Base-by-base conservation (phyloP, 169 alveolate genomes). In the Cryptosporidium muris region DNA sequence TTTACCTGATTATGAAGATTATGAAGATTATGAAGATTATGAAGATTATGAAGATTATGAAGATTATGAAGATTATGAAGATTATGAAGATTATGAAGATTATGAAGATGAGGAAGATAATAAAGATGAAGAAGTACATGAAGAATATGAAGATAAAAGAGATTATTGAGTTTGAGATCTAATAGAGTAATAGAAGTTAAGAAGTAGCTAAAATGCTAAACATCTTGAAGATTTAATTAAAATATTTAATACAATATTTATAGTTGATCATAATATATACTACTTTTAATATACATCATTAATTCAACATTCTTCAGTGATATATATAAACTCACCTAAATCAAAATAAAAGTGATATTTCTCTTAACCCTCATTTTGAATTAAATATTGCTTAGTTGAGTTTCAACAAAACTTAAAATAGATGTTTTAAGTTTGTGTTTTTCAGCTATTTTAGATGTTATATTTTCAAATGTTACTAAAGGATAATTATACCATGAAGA, bases 401-500 rank as follows among this genome's bases (percentile, higher is more conserved):
- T 74, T 25, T 74, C 85, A 6, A 74, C 66, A 48, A 58, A 74
- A 12, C 85, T 74, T 68, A 74, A 58, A 36, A 74, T 12, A 5
- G 85, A 74, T 48, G 60, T n/a, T 40, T 51, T 74, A 14, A 62
- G 34, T 12, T 74, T 54, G 43, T 74, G 74, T 9, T 74, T 74
- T 1, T 74, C 85, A 4, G 38, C 60, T 14, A 74, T 74, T 45
- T 36, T 54, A 3, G 74, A n/a, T 43, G 54, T 68, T 34, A 74
- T 51, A 7, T 40, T 74, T 11, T 60, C 85, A 54, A 74, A 74
- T 53, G 85, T 58, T n/a, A 74, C 49, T 58, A 34, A 74, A n/a
- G 85, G 85, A 74, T 74, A 74, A 34, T 58, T 42, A 63, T 74
- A 51, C 85, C 85, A 74, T 63, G 54, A 68, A 58, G 85, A 74